Evolutionary conservation across 371 early-diverging fungal genomes (phyloP).

Genomic region (Capniomyces stellatus): DNA sequence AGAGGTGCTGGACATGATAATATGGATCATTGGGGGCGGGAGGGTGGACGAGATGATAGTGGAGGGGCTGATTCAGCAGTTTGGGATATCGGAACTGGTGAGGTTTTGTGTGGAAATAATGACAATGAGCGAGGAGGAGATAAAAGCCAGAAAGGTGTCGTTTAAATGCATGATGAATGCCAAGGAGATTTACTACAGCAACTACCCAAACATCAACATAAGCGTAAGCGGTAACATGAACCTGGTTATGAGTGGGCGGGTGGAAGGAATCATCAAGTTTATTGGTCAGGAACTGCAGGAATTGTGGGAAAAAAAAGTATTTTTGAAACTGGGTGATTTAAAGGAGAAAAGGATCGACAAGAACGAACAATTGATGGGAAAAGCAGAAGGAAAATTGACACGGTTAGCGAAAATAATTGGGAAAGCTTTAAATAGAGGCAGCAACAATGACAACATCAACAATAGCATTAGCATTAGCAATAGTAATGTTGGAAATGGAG

Average conservation of each 20-base stretch:
- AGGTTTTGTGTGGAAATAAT: not conserved
- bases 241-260: no score
- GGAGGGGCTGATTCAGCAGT: conserved; percentile 5
- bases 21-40: conserved; percentile 1
- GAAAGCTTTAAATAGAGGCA: no score
- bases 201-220: not conserved
- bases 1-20: conserved; percentile 1
- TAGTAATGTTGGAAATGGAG: no score
- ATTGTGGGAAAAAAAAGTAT: not conserved
- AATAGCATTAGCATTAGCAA: no score
- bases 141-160: not conserved
- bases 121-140: not conserved
- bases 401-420: no score
- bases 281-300: not conserved
- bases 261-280: not conserved
- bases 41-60: not conserved
- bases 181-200: not conserved
- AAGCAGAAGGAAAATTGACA: no score
- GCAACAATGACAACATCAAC: no score
- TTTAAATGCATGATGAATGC: not conserved
- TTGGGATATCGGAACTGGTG: not conserved
- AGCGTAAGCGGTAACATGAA: not conserved
- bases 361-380: no score
- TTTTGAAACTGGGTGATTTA: not conserved
- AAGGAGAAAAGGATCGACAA: not conserved